These are phyloP conservation scores for Lasiodiplodia sp. DNA, from an alignment of 2,329 filamentous ascomycete genomes.

Conservation along the genomic window DNA sequence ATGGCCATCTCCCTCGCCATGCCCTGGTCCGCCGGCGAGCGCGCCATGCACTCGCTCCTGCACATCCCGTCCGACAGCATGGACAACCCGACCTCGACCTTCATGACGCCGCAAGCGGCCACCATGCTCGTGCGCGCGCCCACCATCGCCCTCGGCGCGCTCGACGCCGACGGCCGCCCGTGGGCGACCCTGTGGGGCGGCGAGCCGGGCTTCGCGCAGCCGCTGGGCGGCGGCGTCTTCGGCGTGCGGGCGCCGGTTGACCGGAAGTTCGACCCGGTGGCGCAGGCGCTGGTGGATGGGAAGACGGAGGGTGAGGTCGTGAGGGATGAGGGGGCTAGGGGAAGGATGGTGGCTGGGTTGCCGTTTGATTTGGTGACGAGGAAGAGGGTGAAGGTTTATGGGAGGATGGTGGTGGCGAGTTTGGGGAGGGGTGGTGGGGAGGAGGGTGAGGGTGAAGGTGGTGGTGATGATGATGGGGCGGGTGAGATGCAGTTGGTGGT, in stretches of 20 bases:
- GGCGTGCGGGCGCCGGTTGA: constrained; percentile 70
- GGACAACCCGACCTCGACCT: constrained; percentile 72
- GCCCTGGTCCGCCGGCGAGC: constrained; percentile 72
- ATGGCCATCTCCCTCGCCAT: constrained; percentile 56
- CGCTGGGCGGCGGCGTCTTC: constrained; percentile 68
- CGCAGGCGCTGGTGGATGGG: constrained; percentile 65
- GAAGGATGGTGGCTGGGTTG: constrained; percentile 67
- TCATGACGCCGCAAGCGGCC: constrained; percentile 68
- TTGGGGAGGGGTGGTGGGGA: constrained; percentile 50
- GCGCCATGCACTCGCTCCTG: constrained; percentile 69
- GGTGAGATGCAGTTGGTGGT: constrained; percentile 67
- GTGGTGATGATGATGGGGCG: constrained; percentile 32
- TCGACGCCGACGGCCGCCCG: constrained; percentile 70
- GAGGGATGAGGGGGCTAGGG: constrained; percentile 41
- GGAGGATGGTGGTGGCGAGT: constrained; percentile 71
- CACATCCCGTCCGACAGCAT: constrained; percentile 58
- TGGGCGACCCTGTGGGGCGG: constrained; percentile 87
- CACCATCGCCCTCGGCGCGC: constrained; percentile 74
- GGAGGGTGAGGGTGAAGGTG: constrained; percentile 36
- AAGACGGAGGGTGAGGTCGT: constrained; percentile 53
- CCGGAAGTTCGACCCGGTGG: constrained; percentile 71
- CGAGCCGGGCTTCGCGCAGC: constrained; percentile 69
- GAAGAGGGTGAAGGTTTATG: constrained; percentile 77
- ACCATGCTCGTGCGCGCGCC: constrained; percentile 68
- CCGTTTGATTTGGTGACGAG: constrained; percentile 70